Evolutionary conservation across 306 rosid species (phyloP).

Genomic region (Trifolium pratense): DNA sequence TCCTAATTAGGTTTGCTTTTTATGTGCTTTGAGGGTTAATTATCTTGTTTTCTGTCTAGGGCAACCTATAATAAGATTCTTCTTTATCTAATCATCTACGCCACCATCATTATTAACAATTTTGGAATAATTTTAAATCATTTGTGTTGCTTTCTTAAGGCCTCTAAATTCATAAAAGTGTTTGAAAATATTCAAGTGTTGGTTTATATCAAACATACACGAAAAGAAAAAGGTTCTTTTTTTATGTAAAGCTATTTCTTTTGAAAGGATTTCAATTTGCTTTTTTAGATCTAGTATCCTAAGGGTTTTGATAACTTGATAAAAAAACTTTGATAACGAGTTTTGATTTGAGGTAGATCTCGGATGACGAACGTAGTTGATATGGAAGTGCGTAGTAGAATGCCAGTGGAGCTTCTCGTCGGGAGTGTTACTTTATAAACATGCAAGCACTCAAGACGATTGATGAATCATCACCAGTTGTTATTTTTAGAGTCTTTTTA

Average conservation of each 20-base stretch:
- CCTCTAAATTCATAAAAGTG: neutral
- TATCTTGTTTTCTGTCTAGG: constrained; percentile 11
- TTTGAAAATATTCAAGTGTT: constrained; percentile 7
- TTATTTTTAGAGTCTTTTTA: no score
- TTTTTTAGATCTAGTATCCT: neutral
- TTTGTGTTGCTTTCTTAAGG: constrained; percentile 28
- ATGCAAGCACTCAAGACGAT: no score
- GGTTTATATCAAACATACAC: constrained; percentile 32
- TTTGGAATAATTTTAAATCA: constrained; percentile 7
- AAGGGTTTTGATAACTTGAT: neutral
- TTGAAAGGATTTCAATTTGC: constrained; percentile 21
- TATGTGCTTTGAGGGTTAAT: constrained; percentile 18
- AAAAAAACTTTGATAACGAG: no score
- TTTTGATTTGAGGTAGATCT: neutral
- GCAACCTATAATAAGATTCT: constrained; percentile 39
- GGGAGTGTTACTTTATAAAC: no score
- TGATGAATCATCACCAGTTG: no score
- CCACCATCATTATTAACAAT: constrained; percentile 12
- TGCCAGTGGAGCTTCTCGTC: neutral
- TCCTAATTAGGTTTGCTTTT: constrained; percentile 15
- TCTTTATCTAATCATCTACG: constrained; percentile 34
- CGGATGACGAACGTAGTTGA: neutral
- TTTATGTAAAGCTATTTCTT: neutral
- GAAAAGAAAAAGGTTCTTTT: neutral
- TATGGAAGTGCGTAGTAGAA: neutral